Evolutionary conservation across 2,329 filamentous ascomycete species (phyloP), one percentile per base, ranked within the genome.

Genomic region (Xylaria polymorpha): DNA sequence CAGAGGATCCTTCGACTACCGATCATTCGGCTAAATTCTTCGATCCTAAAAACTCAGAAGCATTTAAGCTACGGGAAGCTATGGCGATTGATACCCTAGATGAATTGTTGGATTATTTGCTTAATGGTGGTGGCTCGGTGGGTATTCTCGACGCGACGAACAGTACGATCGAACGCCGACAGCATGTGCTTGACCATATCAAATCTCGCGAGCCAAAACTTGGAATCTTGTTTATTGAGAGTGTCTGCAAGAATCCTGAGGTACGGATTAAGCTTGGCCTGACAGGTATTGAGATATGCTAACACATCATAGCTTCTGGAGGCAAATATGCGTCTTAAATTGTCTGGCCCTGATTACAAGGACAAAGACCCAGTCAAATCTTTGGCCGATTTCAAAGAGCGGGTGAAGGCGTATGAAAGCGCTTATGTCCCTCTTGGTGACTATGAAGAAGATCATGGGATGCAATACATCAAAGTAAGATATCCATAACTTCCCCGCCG

Each of bases 121-220:
- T 98, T 41, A 85, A 90, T 29, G 86, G 90, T 63, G 93, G 92
- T 35, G 96, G 96, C 56, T 93, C 94, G 37, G 93, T 98, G 10
- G 96, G 96, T 44, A 98, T 99, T 71, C 88, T 99, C 14, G 96
- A 99, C 81, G 96, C 96, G 8, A 99, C 96, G 8, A 99, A 99
- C 83, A 98, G 94, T 83, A 99, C 96, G 0, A 86, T 97, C 59
- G 88, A 93, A 71, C 91, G 96, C 44, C 89, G 96, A 59, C 91
- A 95, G 80, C 87, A 92, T 32, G 88, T 99, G 64, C 94, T 97
- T 76, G 88, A 95, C 69, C 92, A 90, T 73, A 93, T 98, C 76
- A 92, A 93, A 75, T 84, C 90, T 61, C 88, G 93, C 61, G 95
- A 97, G 74, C 94, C 95, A 1, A 92, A 93, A 69, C 85, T 99